Base-by-base conservation (phyloP, 75 land plant species). In the Pinus albicaulis region DNA sequence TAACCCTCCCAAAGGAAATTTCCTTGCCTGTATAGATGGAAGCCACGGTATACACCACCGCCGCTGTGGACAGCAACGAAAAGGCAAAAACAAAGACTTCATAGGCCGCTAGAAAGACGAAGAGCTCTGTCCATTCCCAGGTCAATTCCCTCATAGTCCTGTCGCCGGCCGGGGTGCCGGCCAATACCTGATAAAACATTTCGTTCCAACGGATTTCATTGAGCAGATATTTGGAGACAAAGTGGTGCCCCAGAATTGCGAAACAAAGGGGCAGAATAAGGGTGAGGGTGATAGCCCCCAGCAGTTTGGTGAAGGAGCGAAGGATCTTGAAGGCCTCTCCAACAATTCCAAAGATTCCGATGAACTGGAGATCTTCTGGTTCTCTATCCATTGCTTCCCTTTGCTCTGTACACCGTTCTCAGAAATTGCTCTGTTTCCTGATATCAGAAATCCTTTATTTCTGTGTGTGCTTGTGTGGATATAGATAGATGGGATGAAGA, bases 21-120 rank as follows among this genome's bases (percentile, higher is more conserved):
- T 81, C 84, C 24, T 59, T 59, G 26, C 72, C 76, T 3, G 74
- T 73, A 28, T 73, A 73, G 24, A 73, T 79, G 76, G 86, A 75
- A 1, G 87, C 87, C 69, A 85, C 87, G 23, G 71, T 83, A 74
- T 85, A 83, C 24, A 85, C 87, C 17, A 83, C 87, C 38, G 96
- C 82, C 34, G 96, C 81, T n/a, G 90, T 87, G 59, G 88, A 83
- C n/a, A 93, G 89, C 14, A 90, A 81, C 26, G 91, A 76, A 73
- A 87, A 74, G 66, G 91, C 76, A 56, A 82, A 70, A 56, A 87
- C 78, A 61, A 72, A 72, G 55, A 83, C 15, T 53, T 87, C 44
- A 76, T 87, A 89, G 7, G 65, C 23, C 48, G 72, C 76, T 8
- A 48, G 13, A 71, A 89, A 62, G 58, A 89, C 26, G 53, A 71